Base-by-base conservation (phyloP, 2,329 filamentous ascomycete species). In the Camillea tinctor region DNA sequence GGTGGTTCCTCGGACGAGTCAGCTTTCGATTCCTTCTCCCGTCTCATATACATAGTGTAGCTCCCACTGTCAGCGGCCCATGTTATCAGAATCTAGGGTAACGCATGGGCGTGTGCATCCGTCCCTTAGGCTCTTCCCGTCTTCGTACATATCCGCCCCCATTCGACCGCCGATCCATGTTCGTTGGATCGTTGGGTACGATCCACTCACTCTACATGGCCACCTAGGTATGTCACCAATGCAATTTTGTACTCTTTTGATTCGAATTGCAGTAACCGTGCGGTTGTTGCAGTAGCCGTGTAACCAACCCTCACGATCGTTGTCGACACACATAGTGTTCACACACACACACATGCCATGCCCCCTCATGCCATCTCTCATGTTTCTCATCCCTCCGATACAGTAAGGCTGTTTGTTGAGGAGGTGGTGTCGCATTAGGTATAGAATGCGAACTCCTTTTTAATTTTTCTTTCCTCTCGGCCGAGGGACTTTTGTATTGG, bases 41-140 rank as follows among this genome's bases (percentile, higher is more conserved):
- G 56, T 55, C 61, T 60, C 55, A 23, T n/a, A n/a, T n/a, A n/a
- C n/a, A n/a, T n/a, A n/a, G n/a, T n/a, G n/a, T n/a, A 30, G 24
- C 51, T 53, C 51, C 51, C 51, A 49, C 60, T 49, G 54, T 64
- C 60, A 55, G 60, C 60, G 64, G 64, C 62, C 61, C 58, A 63
- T 64, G 59, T 60, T 61, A 63, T 60, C 59, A 62, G 60, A 59
- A 66, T 66, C 62, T 69, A 54, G 61, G 65, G 68, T 67, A 65
- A 66, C 64, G 65, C 69, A 70, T 69, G 63, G 62, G 66, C 63
- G 60, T 67, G 67, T 70, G 68, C 67, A 71, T 66, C 69, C 69
- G 68, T 67, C 63, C 64, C 64, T 69, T 70, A 71, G 69, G 69
- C 68, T 70, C 68, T 69, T 71, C 69, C 69, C 69, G 69, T 56